Evolutionary conservation across 2,329 filamentous ascomycete species (phyloP).

Genomic region (Diaporthe citrichinensis): DNA sequence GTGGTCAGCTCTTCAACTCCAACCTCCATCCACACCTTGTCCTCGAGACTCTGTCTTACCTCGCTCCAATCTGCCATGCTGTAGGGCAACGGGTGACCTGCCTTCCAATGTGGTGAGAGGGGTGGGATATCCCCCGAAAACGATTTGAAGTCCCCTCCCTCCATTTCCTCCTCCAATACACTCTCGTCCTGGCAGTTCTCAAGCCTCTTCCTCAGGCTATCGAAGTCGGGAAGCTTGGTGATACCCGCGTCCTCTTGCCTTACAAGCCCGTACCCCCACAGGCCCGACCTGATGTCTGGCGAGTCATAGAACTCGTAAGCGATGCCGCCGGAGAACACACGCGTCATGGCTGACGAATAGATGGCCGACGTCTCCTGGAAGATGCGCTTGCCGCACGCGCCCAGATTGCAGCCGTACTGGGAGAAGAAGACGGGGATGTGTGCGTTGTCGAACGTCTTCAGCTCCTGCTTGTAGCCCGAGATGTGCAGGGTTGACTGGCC

Average conservation of each 20-base stretch:
- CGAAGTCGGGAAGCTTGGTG: constrained; percentile 37
- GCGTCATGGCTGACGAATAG: constrained; percentile 68
- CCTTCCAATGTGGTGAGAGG: constrained; percentile 37
- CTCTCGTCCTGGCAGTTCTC: constrained; percentile 4
- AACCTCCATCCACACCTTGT: constrained; percentile 39
- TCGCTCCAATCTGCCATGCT: constrained; percentile 37
- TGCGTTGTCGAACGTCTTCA: constrained; percentile 65
- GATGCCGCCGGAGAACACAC: constrained; percentile 70
- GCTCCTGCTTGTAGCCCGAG: constrained; percentile 59
- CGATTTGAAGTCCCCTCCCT: background rate
- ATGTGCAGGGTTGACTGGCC: constrained; percentile 64
- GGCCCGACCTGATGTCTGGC: constrained; percentile 47
- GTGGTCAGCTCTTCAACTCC: constrained; percentile 25
- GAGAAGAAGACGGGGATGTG: constrained; percentile 76
- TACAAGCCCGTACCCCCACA: constrained; percentile 60
- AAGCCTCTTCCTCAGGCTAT: constrained; percentile 35
- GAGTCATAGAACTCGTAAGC: constrained; percentile 75
- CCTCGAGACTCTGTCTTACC: constrained; percentile 31
- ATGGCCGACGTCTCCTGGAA: constrained; percentile 71
- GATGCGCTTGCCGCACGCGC: constrained; percentile 60
- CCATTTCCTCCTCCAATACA: background rate
- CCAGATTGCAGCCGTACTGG: constrained; percentile 68
- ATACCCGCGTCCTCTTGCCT: constrained; percentile 21
- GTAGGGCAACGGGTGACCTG: constrained; percentile 39
- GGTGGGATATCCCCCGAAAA: constrained; percentile 32